phyloP scores from a whole-genome alignment of 2,329 filamentous ascomycete species.

The Sporothrix luriei region DNA sequence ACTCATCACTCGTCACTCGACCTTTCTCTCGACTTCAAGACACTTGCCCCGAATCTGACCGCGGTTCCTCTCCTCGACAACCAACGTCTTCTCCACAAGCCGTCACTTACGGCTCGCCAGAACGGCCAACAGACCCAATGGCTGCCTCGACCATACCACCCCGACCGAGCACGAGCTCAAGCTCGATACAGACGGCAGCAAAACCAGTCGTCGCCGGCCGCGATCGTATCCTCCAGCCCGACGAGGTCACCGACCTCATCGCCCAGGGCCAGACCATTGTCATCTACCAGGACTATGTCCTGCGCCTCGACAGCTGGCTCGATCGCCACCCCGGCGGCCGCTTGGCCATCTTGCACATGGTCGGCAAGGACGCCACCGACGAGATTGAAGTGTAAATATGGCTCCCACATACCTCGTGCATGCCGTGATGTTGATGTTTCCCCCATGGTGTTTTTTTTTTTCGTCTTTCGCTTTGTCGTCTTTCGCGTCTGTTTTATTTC shows the following conservation, averaged over 20 bases:
- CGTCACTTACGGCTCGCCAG: neutral
- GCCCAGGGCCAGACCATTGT: constrained; percentile 59
- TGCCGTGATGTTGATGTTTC: constrained; percentile 6
- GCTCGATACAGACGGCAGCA: neutral
- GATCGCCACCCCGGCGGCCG: constrained; percentile 61
- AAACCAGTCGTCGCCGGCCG: neutral
- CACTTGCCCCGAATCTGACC: neutral
- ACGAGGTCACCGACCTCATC: constrained; percentile 55
- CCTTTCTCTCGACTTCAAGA: neutral
- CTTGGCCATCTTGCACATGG: constrained; percentile 63
- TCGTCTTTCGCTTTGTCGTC: neutral
- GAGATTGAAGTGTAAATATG: constrained; percentile 58
- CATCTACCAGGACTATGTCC: constrained; percentile 57
- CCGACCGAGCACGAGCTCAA: neutral
- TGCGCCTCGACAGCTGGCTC: constrained; percentile 62
- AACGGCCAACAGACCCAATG: neutral
- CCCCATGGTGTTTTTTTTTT: neutral
- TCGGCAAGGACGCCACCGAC: constrained; percentile 61
- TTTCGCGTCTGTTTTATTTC: neutral
- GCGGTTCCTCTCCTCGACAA: neutral
- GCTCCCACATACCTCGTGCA: neutral
- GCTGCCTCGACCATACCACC: neutral
- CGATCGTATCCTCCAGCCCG: constrained; percentile 45
- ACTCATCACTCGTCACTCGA: neutral
- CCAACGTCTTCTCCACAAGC: neutral